Evolutionary conservation across 495 filamentous ascomycete species (phyloP), one percentile per base, ranked within the genome.

Genomic region (Jackrogersella minutella): DNA sequence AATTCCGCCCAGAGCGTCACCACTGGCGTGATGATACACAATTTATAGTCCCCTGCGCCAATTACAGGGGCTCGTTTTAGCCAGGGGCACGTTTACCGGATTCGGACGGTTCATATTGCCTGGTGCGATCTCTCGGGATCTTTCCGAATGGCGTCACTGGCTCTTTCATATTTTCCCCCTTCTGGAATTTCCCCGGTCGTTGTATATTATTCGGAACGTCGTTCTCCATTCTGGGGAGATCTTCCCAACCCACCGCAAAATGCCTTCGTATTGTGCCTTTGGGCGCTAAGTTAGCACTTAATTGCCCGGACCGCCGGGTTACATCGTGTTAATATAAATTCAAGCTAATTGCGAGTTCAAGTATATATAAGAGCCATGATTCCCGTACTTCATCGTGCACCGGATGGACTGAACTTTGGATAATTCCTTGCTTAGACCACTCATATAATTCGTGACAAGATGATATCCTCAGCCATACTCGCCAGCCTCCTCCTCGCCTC

Each of bases 181-280:
- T 39, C 24, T 22, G 50, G 21, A 53, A 61, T 37, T n/a, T 57
- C 40, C 33, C 61, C 62, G 58, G 54, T 59, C 59, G 61, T 31
- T 58, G 62, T 69, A 69, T 24, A 66, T 55, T 71, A 34, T 52
- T 56, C 71, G 71, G 71, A 74, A 59, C 69, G 34, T 71, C 46
- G 37, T 47, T 47, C 66, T 63, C 71, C 71, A 62, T 66, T 66
- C 34, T 62, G 52, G 51, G 49, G 13, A 39, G 44, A 57, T 62
- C 61, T 58, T 31, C 66, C 66, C 17, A 64, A 64, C 51, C 61
- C 66, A 64, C 66, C 61, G 56, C 66, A n/a, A 39, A 24, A n/a
- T n/a, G 2, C 5, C 19, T 21, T 30, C 39, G 22, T 31, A 46
- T 34, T 30, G 46, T 6, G 9, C 33, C 19, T 53, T 30, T 58